These are phyloP conservation scores for Cladobotryum mycophilum DNA, from an alignment of 2,329 filamentous ascomycete species.

Conservation along the genomic window DNA sequence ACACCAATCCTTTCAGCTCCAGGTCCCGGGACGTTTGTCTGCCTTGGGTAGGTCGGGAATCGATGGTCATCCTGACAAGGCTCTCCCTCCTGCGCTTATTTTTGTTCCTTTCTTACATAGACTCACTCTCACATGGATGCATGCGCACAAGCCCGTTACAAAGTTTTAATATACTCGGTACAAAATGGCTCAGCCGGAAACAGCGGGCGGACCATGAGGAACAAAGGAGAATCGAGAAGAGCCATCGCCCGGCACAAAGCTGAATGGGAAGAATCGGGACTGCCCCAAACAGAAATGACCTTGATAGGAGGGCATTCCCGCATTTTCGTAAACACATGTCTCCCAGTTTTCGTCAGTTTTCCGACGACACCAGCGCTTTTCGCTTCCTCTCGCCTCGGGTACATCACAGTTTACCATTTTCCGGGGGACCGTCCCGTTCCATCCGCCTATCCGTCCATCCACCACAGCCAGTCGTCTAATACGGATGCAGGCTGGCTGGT, in stretches of 20 bases:
- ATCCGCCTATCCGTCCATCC: slow-evolving; percentile 8
- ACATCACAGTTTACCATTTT: background rate
- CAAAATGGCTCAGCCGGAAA: slow-evolving; percentile 9
- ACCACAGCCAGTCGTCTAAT: background rate
- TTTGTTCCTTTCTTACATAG: slow-evolving; percentile 1
- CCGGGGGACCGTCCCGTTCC: slow-evolving; percentile 11
- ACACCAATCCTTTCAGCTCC: background rate
- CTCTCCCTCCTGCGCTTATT: too few species aligned
- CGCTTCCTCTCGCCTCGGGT: too few species aligned
- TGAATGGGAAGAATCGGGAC: slow-evolving; percentile 5
- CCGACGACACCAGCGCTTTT: too few species aligned
- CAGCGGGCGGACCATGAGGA: background rate
- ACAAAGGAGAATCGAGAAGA: too few species aligned
- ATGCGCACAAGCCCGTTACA: slow-evolving; percentile 1
- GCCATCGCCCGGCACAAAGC: background rate
- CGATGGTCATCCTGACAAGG: too few species aligned
- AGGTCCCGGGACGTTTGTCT: too few species aligned
- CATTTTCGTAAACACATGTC: too few species aligned
- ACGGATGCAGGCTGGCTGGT: too few species aligned
- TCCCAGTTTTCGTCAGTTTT: too few species aligned
- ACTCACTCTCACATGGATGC: slow-evolving; percentile 4
- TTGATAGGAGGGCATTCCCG: background rate
- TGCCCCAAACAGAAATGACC: background rate
- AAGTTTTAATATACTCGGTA: background rate
- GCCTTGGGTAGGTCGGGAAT: too few species aligned